Conservation (phyloP, 805 yeast species). For the Wickerhamiella slavikovae region DNA sequence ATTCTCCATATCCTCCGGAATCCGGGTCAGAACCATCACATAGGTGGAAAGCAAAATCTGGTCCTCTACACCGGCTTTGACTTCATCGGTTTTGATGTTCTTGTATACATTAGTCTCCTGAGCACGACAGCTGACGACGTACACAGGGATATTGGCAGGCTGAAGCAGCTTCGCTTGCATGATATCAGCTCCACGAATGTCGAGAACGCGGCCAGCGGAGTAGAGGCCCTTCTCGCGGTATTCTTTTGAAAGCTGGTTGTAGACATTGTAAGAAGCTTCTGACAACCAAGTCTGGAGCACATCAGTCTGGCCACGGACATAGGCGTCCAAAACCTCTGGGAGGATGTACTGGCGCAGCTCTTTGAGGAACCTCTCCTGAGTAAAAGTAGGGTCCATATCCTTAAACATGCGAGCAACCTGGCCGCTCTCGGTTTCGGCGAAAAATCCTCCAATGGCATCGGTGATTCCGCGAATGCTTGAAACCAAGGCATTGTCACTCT, state of each 20-base stretch:
- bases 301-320: slow-evolving; percentile 72
- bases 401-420: slow-evolving; percentile 73
- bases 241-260: slow-evolving; percentile 84
- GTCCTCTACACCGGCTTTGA: slow-evolving; percentile 91
- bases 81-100: slow-evolving; percentile 77
- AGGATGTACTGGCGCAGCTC: slow-evolving; percentile 80
- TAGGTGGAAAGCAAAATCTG: slow-evolving; percentile 84
- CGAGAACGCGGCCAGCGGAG: slow-evolving; percentile 80
- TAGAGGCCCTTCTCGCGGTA: slow-evolving; percentile 77
- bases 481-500: slow-evolving; percentile 79
- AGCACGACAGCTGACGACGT: slow-evolving; percentile 87
- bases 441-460: slow-evolving; percentile 67
- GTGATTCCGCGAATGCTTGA: slow-evolving; percentile 59
- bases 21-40: slow-evolving; percentile 86
- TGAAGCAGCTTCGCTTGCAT: slow-evolving; percentile 71
- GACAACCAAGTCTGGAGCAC: slow-evolving; percentile 79
- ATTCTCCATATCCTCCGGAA: slow-evolving; percentile 80
- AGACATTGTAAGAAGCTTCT: slow-evolving; percentile 91
- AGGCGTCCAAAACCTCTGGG: slow-evolving; percentile 91
- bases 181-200: slow-evolving; percentile 86
- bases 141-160: slow-evolving; percentile 81
- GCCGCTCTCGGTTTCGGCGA: slow-evolving; percentile 92
- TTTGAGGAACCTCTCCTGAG: slow-evolving; percentile 52
- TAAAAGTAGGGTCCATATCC: slow-evolving; percentile 78
- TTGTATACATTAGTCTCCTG: slow-evolving; percentile 85